Base-by-base conservation (phyloP, 257 asterid species). In the Dorcoceras hygrometricum region DNA sequence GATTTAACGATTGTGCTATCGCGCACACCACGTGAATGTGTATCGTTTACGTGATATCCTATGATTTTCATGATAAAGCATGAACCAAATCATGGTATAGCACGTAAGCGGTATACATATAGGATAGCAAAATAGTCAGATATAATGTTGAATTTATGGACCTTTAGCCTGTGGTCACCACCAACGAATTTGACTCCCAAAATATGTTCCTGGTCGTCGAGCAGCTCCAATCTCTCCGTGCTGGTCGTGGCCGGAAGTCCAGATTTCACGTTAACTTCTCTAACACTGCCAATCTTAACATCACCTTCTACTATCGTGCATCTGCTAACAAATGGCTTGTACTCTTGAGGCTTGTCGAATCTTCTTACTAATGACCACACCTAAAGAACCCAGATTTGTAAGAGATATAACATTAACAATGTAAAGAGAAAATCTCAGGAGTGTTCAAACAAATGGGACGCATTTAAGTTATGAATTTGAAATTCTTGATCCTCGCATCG, bases 181-280 rank as follows among this genome's bases (percentile, higher is more conserved):
- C 95, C 98, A 11, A 92, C 88, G 64, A 92, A 86, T 82, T 68
- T 92, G 72, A 92, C 88, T 11, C 95, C 87, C 25, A 92, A 89
- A 57, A 89, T 86, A 77, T 87, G 98, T 39, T 86, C 83, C 65
- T 83, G 83, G 60, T 92, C 97, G 70, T 92, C 96, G 11, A 89
- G 95, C 66, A 87, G 78, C 62, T 92, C 98, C 77, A 92, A 68
- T 68, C 81, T 81, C 83, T 92, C 97, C 5, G 90, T 90, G 96
- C 97, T 89, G 62, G 97, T 92, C 0, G 97, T 89, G 34, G 98
- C 97, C 0, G 98, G 98, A 65, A 92, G 98, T 8, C 98, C 98
- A 1, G 97, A 87, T 78, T 82, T 89, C n/a, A 92, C 95, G 61
- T 89, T 84, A 68, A 92, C 98, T 75, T 92, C 89, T 77, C 98